A percentile compares a stretch with the other conserved stretches of the same genome.
phyloP scores from a whole-genome alignment of 306 rosid genomes.

The Gastrolobium bilobum region DNA sequence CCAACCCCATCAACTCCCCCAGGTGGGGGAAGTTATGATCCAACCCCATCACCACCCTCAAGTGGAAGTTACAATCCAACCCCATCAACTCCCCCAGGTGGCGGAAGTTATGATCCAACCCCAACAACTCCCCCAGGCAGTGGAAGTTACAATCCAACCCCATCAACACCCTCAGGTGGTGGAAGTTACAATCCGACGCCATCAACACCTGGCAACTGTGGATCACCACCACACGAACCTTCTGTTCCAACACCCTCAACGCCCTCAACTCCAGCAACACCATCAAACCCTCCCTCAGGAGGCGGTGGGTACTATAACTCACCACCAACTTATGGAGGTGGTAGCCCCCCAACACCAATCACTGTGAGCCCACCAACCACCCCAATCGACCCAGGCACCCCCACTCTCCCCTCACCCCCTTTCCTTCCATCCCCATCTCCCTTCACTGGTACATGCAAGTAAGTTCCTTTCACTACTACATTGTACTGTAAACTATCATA shows the following conservation, averaged over 20 bases:
- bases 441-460: constrained; percentile 91
- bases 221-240: constrained; percentile 55
- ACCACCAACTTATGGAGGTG: constrained; percentile 57
- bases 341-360: constrained; percentile 71
- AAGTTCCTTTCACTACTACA: constrained; percentile 57
- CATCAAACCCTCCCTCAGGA: constrained; percentile 63
- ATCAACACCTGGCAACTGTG: constrained; percentile 39
- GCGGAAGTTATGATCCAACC: constrained; percentile 53
- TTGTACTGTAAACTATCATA: constrained; percentile 34
- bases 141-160: constrained; percentile 47
- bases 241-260: constrained; percentile 42
- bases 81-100: background rate
- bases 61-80: constrained; percentile 36
- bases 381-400: constrained; percentile 65
- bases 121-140: constrained; percentile 60
- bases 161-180: constrained; percentile 58
- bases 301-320: constrained; percentile 62
- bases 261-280: constrained; percentile 57
- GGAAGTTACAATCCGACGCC: background rate
- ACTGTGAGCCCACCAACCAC: constrained; percentile 63
- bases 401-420: constrained; percentile 70
- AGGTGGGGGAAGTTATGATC: constrained; percentile 31
- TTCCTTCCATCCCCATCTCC: constrained; percentile 80
- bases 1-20: constrained; percentile 63
- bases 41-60: constrained; percentile 48